Conservation (phyloP, 129 eudicot species). For the Chrysanthemum makinoi region DNA sequence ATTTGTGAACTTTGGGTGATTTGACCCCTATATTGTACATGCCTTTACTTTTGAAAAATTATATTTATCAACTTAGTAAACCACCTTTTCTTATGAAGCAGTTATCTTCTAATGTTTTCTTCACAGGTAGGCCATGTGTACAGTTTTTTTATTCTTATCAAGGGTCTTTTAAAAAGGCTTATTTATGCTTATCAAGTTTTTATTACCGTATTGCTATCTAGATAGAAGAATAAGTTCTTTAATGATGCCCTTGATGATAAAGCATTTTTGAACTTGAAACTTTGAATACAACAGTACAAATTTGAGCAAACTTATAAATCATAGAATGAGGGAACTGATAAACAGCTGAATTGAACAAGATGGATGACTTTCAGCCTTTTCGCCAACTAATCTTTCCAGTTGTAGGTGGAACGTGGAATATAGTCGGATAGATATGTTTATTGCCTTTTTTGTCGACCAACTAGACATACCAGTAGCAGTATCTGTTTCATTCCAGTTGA, state of each 20-base stretch:
- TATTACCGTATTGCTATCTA: too few species aligned
- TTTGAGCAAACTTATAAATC: not conserved
- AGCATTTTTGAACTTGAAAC: too few species aligned
- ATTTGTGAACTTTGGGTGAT: conserved; percentile 27
- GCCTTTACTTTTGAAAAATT: conserved; percentile 20
- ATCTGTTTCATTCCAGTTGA: conserved; percentile 96
- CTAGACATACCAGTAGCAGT: conserved; percentile 94
- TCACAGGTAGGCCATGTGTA: too few species aligned
- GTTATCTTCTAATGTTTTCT: not conserved
- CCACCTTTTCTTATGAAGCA: not conserved
- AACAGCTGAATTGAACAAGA: conserved; percentile 69
- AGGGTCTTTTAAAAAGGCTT: too few species aligned
- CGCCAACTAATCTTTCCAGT: conserved; percentile 92
- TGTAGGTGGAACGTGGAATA: conserved; percentile 97
- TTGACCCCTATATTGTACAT: conserved; percentile 21
- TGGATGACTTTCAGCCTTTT: conserved; percentile 97
- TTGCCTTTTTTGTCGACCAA: conserved; percentile 68
- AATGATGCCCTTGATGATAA: too few species aligned
- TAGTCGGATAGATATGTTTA: conserved; percentile 95
- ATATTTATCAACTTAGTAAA: conserved; percentile 14
- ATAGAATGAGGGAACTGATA: not conserved
- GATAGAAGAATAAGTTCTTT: too few species aligned
- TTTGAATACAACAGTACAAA: too few species aligned
- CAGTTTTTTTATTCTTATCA: too few species aligned
- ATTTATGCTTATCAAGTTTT: too few species aligned